Evolutionary conservation across 352 stramenopile species (phyloP), one percentile per base, ranked within the genome.

Genomic region (Globisporangium spiculum): DNA sequence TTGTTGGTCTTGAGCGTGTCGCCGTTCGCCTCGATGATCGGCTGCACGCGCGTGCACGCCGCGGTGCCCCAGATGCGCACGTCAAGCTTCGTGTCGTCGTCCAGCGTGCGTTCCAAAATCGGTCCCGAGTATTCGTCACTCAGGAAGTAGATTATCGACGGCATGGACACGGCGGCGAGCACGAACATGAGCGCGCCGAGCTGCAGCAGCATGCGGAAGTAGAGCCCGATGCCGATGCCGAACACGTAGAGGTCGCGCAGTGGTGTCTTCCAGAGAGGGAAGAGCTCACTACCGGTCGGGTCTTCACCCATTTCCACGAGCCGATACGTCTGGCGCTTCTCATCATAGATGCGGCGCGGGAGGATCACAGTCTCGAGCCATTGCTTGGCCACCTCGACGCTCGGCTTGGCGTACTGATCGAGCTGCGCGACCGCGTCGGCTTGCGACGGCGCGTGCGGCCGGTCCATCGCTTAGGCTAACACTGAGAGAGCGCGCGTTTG

Each of bases 301-400:
- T 87, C 79, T 32, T 91, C 83, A 62, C 83, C 83, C 83, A 91
- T 91, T 67, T 90, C 83, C 52, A 89, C 79, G 48, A 90, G 70
- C 12, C 76, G 81, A 67, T 80, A 90, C 53, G 60, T 60, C 27
- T 67, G 64, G 48, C 74, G 69, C 48, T 86, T 85, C 50, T 77
- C 66, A 24, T 80, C 74, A 27, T 46, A 68, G n/a, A 80, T 67
- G 65, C 81, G 79, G 36, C 83, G 78, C 56, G 83, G 83, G 18
- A 91, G 69, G 63, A 91, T 86, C 36, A 86, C 81, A 20, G 75
- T 72, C 34, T 83, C 66, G 46, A 83, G 71, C 83, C 83, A 91
- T 50, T 86, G 58, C 26, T 72, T 76, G 24, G 83, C 83, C 3
- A 85, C 61, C 3, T 30, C 69, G 41, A 89, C 65, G 63, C 70